phyloP scores from a whole-genome alignment of 164 flowering plant species.

The Sextonia rubra region DNA sequence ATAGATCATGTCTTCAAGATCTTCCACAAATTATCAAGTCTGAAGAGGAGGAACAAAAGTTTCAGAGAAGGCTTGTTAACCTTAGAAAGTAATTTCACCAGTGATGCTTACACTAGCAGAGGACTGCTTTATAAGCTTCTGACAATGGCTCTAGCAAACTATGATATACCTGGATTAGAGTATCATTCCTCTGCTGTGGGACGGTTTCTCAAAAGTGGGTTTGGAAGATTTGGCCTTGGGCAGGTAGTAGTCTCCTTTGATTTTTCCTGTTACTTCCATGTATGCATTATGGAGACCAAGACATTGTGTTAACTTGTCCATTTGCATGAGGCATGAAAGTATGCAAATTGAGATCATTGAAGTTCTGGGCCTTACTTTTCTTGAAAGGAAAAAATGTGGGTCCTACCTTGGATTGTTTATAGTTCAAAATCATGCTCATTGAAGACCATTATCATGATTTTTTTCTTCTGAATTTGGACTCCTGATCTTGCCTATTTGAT shows the following conservation, averaged over 20 bases:
- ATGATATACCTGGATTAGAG: conserved; percentile 79
- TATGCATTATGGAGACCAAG: too few species aligned
- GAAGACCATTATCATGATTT: too few species aligned
- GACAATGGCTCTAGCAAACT: conserved; percentile 47
- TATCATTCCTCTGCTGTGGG: conserved; percentile 94
- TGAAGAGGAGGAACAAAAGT: conserved; percentile 37
- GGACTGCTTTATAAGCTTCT: conserved; percentile 70
- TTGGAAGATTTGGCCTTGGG: conserved; percentile 96
- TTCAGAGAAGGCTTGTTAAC: conserved; percentile 39
- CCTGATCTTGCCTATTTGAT: too few species aligned
- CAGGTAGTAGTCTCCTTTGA: conserved; percentile 41
- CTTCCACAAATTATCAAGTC: conserved; percentile 68
- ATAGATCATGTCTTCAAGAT: conserved; percentile 82
- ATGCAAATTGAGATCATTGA: neutral
- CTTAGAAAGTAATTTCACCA: conserved; percentile 34
- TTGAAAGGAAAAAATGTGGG: neutral
- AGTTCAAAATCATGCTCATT: neutral
- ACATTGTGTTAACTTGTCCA: neutral
- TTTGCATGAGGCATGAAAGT: neutral
- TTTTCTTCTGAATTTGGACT: too few species aligned
- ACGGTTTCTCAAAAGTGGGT: conserved; percentile 90
- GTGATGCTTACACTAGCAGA: conserved; percentile 46
- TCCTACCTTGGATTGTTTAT: neutral
- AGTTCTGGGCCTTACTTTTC: neutral
- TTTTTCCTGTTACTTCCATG: neutral